Evolutionary conservation across 257 asterid species (phyloP), one percentile per base, ranked within the genome.

Genomic region (Hygrophila difformis): DNA sequence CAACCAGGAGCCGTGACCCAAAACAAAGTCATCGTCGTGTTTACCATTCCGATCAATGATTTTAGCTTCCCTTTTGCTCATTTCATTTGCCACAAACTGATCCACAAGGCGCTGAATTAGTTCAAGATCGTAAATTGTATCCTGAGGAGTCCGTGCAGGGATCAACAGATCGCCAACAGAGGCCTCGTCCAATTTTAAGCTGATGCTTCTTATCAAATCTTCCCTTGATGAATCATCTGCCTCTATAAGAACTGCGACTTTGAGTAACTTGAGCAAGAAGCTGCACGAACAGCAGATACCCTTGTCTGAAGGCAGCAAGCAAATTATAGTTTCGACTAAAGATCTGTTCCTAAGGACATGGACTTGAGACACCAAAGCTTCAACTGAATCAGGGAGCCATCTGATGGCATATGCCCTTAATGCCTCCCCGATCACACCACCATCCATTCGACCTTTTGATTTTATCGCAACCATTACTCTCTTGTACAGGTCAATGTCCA

Each of bases 361-460:
- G 65, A 59, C 71, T 61, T 82, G 92, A 39, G 96, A 82, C 6
- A 69, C 56, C 79, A 79, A 65, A 44, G 82, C 74, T 36, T 79
- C 92, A 18, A 73, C 63, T 12, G 96, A 74, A 71, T 86, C 89
- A 0, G 96, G 94, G 62, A 86, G 48, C 96, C 96, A 86, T 62
- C 82, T 64, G 48, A 79, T 53, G 33, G 87, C 94, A 18, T 82
- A 86, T 42, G 84, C 72, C 69, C 67, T 86, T 5, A 86, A 26
- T 11, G 93, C 96, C 69, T 82, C 94, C 6, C 86, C 86, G 33
- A 86, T 86, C 31, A 79, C 70, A n/a, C 44, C 56, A 31, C 86
- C 79, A 6, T 61, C 81, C 87, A 75, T 82, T 67, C 96, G 62
- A 29, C 96, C 96, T 56, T 79, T 82, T 0, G 81, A 67, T 70